A percentile compares a stretch with the other conserved stretches of the same genome.
phyloP scores from a whole-genome alignment of 495 filamentous ascomycete genomes.

The Penicillium waksmanii region DNA sequence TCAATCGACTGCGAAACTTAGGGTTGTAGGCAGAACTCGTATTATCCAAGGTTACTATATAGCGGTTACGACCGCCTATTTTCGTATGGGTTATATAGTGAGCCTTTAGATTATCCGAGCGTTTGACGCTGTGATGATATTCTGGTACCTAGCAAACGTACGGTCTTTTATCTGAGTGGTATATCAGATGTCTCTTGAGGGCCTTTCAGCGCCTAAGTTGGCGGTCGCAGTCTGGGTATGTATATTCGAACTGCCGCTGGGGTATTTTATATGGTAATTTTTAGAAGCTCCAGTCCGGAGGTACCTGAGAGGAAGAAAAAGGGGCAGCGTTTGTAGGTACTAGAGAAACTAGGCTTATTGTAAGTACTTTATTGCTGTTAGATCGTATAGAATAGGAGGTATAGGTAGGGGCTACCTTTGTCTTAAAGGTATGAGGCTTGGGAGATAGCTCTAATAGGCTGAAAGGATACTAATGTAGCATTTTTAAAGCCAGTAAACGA shows the following conservation, averaged over 20 bases:
- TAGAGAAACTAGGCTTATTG: not conserved
- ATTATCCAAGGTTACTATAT: slow-evolving; percentile 25
- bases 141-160: slow-evolving; percentile 24
- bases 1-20: slow-evolving; percentile 21
- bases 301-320: not conserved
- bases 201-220: slow-evolving; percentile 53
- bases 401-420: no score
- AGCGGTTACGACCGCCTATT: slow-evolving; percentile 22
- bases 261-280: not conserved
- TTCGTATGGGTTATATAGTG: slow-evolving; percentile 27
- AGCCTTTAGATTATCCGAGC: slow-evolving; percentile 28
- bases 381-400: no score
- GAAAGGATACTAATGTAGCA: no score
- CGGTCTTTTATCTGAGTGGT: slow-evolving; percentile 44
- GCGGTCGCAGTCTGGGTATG: slow-evolving; percentile 26
- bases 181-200: slow-evolving; percentile 53
- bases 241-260: slow-evolving; percentile 24
- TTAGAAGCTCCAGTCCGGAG: not conserved
- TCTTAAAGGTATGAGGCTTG: no score
- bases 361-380: no score
- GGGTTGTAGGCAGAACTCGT: no score
- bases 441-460: no score
- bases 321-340: not conserved
- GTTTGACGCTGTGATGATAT: slow-evolving; percentile 20
- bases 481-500: no score